Percentiles rank a stretch among this genome's conserved stretches.
Conservation (phyloP, 2,329 filamentous ascomycete species). For the Spiromastix sp. region DNA sequence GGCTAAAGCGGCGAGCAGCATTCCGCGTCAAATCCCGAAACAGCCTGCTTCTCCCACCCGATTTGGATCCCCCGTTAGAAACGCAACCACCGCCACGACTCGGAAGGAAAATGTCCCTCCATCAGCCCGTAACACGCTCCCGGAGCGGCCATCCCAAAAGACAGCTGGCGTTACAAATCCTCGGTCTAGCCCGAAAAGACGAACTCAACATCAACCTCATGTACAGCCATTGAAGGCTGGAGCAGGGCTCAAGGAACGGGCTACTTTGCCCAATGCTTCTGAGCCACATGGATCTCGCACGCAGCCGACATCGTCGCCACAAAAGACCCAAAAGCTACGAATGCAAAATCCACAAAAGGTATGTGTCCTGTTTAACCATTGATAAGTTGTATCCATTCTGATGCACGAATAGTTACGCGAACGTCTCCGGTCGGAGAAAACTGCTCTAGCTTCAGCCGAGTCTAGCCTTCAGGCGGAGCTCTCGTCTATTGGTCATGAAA, state of each 20-base stretch:
- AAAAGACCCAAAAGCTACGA: constrained; percentile 59
- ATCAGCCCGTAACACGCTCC: constrained; percentile 21
- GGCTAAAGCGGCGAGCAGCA: background rate
- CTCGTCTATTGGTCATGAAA: constrained; percentile 68
- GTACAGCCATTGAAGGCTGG: constrained; percentile 38
- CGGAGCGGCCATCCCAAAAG: constrained; percentile 25
- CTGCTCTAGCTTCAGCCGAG: constrained; percentile 59
- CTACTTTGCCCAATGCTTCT: constrained; percentile 19
- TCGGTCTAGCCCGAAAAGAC: constrained; percentile 31
- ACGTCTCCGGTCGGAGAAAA: constrained; percentile 72
- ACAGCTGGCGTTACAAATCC: constrained; percentile 24
- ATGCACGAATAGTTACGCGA: constrained; percentile 50
- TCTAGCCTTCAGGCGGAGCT: constrained; percentile 63
- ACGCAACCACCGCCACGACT: constrained; percentile 22
- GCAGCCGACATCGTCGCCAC: constrained; percentile 53
- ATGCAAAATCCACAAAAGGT: constrained; percentile 55
- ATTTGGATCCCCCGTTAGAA: too few relatives aligned
- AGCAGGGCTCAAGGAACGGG: constrained; percentile 26
- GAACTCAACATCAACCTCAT: constrained; percentile 35
- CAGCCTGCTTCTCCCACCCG: constrained; percentile 16
- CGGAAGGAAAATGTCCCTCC: constrained; percentile 33
- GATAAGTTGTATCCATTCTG: constrained; percentile 5
- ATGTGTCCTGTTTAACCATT: constrained; percentile 4
- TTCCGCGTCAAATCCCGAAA: constrained; percentile 7
- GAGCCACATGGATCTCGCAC: constrained; percentile 19